phyloP scores from a whole-genome alignment of 805 yeast genomes.

The Yarrowia alimentaria region DNA sequence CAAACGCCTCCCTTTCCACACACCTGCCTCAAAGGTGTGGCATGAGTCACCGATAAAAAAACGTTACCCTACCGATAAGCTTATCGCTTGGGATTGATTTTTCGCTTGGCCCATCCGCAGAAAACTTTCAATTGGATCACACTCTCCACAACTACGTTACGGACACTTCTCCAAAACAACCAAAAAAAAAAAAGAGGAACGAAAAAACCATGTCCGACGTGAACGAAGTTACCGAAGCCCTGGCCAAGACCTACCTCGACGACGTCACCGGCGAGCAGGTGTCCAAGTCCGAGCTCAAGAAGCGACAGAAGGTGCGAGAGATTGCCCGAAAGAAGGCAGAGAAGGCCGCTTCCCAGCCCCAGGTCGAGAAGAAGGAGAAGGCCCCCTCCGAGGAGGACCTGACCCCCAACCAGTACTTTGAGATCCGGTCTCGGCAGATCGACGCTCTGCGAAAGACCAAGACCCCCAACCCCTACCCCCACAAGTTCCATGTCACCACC shows the following conservation, averaged over 20 bases:
- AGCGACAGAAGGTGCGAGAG: slow-evolving; percentile 87
- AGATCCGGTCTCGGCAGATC: slow-evolving; percentile 87
- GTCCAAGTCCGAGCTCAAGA: slow-evolving; percentile 93
- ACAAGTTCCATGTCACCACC: slow-evolving; percentile 75
- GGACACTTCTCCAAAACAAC: no score
- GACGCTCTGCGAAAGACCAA: slow-evolving; percentile 70
- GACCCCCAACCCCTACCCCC: slow-evolving; percentile 90
- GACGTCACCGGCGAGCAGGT: slow-evolving; percentile 96
- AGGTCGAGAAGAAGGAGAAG: slow-evolving; percentile 48
- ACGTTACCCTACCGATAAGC: no score
- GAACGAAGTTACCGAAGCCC: slow-evolving; percentile 58
- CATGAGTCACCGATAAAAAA: no score
- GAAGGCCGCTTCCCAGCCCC: slow-evolving; percentile 63
- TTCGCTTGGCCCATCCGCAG: no score
- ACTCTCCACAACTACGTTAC: no score
- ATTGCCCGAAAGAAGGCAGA: slow-evolving; percentile 88
- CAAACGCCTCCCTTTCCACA: no score
- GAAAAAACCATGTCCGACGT: slow-evolving; percentile 11
- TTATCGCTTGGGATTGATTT: no score
- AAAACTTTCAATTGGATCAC: no score
- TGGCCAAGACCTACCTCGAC: slow-evolving; percentile 61
- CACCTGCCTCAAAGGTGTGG: no score
- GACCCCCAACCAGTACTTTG: slow-evolving; percentile 90
- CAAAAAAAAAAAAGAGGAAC: no score
- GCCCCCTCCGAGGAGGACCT: slow-evolving; percentile 79